A percentile compares a stretch with the other conserved stretches of the same genome.
These are phyloP conservation scores for Hypomontagnella monticulosa DNA, from an alignment of 495 filamentous ascomycete species.

Conservation along the genomic window DNA sequence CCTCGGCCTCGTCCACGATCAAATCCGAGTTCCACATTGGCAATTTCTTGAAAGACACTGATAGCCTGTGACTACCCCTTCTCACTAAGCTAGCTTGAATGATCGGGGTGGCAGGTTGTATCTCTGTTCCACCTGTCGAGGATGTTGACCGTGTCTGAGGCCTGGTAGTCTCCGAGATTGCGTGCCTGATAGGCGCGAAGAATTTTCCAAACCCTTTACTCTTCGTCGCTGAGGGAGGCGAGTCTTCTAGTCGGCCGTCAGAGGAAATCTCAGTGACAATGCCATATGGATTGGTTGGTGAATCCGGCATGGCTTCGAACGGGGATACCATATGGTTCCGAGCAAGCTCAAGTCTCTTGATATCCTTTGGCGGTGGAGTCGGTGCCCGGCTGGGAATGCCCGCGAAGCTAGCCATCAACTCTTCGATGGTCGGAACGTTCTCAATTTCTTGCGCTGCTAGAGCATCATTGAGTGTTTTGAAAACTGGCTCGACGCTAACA, in stretches of 20 bases:
- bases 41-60: constrained; percentile 46
- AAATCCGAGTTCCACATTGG: constrained; percentile 36
- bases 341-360: constrained; percentile 41
- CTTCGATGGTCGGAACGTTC: constrained; percentile 45
- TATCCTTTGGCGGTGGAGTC: constrained; percentile 52
- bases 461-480: constrained; percentile 12
- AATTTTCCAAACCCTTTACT: constrained; percentile 38
- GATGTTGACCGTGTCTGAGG: constrained; percentile 37
- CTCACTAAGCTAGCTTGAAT: constrained; percentile 45
- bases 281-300: constrained; percentile 23
- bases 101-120: constrained; percentile 32
- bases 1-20: constrained; percentile 25
- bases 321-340: constrained; percentile 32
- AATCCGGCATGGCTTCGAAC: constrained; percentile 31
- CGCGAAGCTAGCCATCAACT: constrained; percentile 48
- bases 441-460: constrained; percentile 17
- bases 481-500: constrained; percentile 43
- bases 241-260: constrained; percentile 11
- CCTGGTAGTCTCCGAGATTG: constrained; percentile 31
- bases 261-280: constrained; percentile 37
- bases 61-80: constrained; percentile 47
- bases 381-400: constrained; percentile 50
- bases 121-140: constrained; percentile 22
- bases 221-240: constrained; percentile 26
- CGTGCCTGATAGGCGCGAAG: constrained; percentile 38